Conservation (phyloP, 179 eudicot species). For the Corrigiola litoralis region DNA sequence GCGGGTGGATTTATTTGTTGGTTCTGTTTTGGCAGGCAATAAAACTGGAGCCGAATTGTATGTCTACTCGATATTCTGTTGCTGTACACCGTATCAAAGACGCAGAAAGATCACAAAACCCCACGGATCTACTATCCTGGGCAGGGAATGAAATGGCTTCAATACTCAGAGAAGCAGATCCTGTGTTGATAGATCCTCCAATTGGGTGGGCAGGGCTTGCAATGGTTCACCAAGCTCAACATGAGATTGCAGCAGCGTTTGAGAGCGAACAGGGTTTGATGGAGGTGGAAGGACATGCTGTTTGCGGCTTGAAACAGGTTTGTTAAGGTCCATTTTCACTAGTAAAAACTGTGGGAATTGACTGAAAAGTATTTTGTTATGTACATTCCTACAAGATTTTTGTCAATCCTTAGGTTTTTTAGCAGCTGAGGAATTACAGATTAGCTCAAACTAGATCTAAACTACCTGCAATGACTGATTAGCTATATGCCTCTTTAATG, state of each 20-base stretch:
- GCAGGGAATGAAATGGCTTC: constrained; percentile 99
- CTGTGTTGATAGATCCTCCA: constrained; percentile 57
- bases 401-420: no score
- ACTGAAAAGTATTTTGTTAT: background rate
- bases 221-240: constrained; percentile 87
- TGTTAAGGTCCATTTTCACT: background rate
- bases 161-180: constrained; percentile 81
- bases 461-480: no score
- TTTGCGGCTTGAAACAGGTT: constrained; percentile 80
- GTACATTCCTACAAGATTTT: background rate
- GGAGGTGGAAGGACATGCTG: constrained; percentile 74
- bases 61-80: constrained; percentile 83
- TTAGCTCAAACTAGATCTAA: no score
- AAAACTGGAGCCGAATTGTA: constrained; percentile 91
- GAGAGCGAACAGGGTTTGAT: constrained; percentile 64
- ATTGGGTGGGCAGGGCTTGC: constrained; percentile 97
- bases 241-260: constrained; percentile 86
- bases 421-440: no score
- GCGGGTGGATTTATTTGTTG: background rate
- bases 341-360: background rate
- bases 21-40: constrained; percentile 50
- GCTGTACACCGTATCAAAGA: constrained; percentile 88
- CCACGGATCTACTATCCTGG: constrained; percentile 79
- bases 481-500: no score
- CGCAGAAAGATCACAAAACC: constrained; percentile 88